Conservation (phyloP, 306 rosid species). For the Begonia fuchsioides region DNA sequence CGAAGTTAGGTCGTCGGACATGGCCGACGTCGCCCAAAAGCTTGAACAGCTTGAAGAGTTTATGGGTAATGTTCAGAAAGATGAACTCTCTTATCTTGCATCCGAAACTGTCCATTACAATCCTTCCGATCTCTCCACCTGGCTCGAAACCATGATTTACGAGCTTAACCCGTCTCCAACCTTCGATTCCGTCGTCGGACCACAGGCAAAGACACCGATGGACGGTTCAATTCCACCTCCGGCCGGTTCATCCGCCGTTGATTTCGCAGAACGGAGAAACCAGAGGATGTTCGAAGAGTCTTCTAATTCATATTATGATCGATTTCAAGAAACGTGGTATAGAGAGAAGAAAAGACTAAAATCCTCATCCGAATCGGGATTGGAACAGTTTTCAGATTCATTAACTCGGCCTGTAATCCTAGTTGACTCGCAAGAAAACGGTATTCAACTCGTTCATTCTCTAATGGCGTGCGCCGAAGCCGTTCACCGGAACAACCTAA, state of each 20-base stretch:
- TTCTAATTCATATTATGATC: conserved; percentile 45
- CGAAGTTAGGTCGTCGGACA: conserved; percentile 63
- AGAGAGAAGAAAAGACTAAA: conserved; percentile 38
- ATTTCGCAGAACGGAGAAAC: conserved; percentile 15
- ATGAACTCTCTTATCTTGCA: conserved; percentile 34
- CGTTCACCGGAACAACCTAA: conserved; percentile 39
- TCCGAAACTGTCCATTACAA: conserved; percentile 52
- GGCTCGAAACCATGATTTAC: conserved; percentile 57
- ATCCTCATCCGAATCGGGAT: conserved; percentile 5
- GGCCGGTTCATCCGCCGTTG: conserved; percentile 39
- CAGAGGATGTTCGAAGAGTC: conserved; percentile 27
- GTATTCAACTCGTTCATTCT: conserved; percentile 64
- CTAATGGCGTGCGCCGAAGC: conserved; percentile 88
- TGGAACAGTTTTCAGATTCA: conserved; percentile 7
- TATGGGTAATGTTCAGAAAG: conserved; percentile 43
- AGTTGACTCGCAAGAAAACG: conserved; percentile 74
- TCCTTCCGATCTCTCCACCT: conserved; percentile 66
- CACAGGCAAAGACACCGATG: conserved; percentile 1
- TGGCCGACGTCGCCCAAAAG: conserved; percentile 83
- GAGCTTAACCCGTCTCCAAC: conserved; percentile 33
- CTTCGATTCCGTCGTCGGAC: conserved; percentile 21
- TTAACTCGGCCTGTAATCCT: conserved; percentile 38
- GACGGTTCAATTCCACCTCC: conserved; percentile 14
- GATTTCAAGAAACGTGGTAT: conserved; percentile 8
- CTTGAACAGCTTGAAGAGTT: conserved; percentile 65